A percentile compares a stretch with the other conserved stretches of the same genome.
phyloP scores from a whole-genome alignment of 768 basidiomycete species.

The Gymnopilus junonius region DNA sequence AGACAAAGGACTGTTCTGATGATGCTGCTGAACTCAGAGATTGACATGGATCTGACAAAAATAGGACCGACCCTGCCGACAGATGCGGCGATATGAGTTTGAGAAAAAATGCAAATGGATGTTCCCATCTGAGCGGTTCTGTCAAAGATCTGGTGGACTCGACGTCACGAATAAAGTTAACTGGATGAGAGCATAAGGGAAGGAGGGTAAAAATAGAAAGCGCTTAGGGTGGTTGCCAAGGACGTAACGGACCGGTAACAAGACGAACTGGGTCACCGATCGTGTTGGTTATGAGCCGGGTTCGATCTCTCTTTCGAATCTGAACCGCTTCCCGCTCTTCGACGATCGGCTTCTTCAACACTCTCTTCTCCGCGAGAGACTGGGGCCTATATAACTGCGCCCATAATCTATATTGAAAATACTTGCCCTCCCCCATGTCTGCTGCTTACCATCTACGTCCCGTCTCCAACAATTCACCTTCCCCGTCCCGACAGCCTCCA shows the following conservation, averaged over 20 bases:
- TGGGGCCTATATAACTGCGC: constrained; percentile 32
- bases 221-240: constrained; percentile 29
- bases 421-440: constrained; percentile 23
- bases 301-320: constrained; percentile 32
- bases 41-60: constrained; percentile 9
- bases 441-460: constrained; percentile 61
- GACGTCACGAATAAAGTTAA: constrained; percentile 10
- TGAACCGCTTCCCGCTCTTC: constrained; percentile 17
- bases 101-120: constrained; percentile 8
- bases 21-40: background rate
- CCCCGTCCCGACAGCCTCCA: constrained; percentile 58
- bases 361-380: constrained; percentile 24
- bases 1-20: constrained; percentile 1
- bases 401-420: constrained; percentile 3
- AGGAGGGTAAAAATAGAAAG: constrained; percentile 24
- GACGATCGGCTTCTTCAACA: constrained; percentile 28
- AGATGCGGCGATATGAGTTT: constrained; percentile 31
- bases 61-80: constrained; percentile 25
- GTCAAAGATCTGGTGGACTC: constrained; percentile 31
- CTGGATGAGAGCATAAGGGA: constrained; percentile 5
- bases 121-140: constrained; percentile 44
- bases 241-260: constrained; percentile 23
- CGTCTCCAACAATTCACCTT: constrained; percentile 49
- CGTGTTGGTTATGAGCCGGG: constrained; percentile 34
- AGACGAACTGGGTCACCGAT: constrained; percentile 24